Percentiles rank a stretch among this genome's conserved stretches.
These are phyloP conservation scores for Aureobasidium sp. DNA, from an alignment of 2,329 filamentous ascomycete species.

Conservation along the genomic window DNA sequence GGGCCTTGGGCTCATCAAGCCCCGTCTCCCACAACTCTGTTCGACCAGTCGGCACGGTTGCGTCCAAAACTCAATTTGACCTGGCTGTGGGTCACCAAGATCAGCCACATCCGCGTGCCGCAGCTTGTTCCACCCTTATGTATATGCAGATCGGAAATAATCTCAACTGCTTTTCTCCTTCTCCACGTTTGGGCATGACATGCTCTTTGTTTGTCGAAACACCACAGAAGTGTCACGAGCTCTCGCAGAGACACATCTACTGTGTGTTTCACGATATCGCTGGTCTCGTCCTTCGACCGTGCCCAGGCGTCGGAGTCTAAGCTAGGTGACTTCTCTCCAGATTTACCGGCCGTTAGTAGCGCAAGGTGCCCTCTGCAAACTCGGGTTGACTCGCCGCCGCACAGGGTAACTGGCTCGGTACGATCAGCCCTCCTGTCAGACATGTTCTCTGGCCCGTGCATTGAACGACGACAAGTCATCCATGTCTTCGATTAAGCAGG, in stretches of 20 bases:
- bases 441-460: constrained; percentile 9
- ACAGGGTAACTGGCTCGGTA: constrained; percentile 2
- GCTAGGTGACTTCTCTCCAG: constrained; percentile 5
- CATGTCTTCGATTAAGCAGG: neutral
- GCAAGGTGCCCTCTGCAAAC: constrained; percentile 3
- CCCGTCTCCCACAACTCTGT: constrained; percentile 3
- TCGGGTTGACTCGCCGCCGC: constrained; percentile 4
- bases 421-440: constrained; percentile 11
- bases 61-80: constrained; percentile 1
- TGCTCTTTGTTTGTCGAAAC: neutral
- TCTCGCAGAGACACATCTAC: neutral
- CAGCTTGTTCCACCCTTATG: neutral
- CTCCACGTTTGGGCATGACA: neutral
- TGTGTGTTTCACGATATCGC: neutral
- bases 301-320: neutral
- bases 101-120: constrained; percentile 1
- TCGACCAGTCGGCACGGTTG: constrained; percentile 9
- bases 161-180: neutral
- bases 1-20: neutral
- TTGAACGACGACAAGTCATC: constrained; percentile 2
- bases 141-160: neutral
- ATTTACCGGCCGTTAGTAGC: constrained; percentile 6
- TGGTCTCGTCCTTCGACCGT: neutral
- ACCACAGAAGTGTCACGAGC: neutral
- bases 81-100: neutral